Percentiles rank a stretch among this genome's conserved stretches.
Conservation (phyloP, 805 yeast genomes). For the Grigorovia transvaalensis region DNA sequence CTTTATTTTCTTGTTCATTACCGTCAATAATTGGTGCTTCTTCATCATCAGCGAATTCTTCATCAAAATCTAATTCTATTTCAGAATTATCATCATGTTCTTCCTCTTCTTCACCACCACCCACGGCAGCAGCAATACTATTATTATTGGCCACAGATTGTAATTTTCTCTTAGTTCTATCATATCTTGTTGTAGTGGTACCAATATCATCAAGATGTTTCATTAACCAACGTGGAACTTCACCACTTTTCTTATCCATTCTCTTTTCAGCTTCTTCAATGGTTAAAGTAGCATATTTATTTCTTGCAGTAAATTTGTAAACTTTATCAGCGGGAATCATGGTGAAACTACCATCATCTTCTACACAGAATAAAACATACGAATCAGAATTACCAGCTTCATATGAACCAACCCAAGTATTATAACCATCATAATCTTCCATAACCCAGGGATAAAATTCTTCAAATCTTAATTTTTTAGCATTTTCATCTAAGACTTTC, state of each 20-base stretch:
- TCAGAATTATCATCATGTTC: constrained; percentile 62
- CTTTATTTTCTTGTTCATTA: constrained; percentile 86
- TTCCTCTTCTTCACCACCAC: constrained; percentile 32
- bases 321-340: constrained; percentile 94
- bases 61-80: constrained; percentile 90
- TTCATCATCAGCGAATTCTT: constrained; percentile 96
- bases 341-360: constrained; percentile 71
- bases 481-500: constrained; percentile 68
- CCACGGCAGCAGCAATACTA: constrained; percentile 27
- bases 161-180: constrained; percentile 37
- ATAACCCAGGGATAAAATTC: constrained; percentile 97
- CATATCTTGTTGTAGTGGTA: constrained; percentile 40
- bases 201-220: constrained; percentile 65
- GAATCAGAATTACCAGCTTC: constrained; percentile 82
- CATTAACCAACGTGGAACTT: constrained; percentile 93
- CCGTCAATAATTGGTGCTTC: constrained; percentile 98
- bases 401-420: constrained; percentile 91
- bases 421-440: constrained; percentile 90
- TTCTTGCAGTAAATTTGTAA: constrained; percentile 86
- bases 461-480: constrained; percentile 79
- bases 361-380: constrained; percentile 78
- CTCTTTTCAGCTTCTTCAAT: constrained; percentile 93
- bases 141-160: constrained; percentile 38
- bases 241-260: constrained; percentile 65
- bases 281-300: constrained; percentile 85